Evolutionary conservation across 2,329 filamentous ascomycete species (phyloP), one percentile per base, ranked within the genome.

Genomic region (Seiridium cupressi): DNA sequence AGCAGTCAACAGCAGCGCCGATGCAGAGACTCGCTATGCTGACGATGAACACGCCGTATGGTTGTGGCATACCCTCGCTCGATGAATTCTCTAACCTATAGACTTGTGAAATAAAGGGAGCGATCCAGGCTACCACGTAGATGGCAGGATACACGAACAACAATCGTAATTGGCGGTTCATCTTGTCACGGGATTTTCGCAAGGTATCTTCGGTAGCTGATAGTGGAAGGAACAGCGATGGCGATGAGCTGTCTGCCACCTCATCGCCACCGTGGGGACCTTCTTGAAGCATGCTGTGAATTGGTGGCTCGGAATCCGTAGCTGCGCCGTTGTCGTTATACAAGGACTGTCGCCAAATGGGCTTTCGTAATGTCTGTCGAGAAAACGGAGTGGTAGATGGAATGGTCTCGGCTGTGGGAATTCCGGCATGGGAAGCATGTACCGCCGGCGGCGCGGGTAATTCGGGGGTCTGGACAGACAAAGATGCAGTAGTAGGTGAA

Each of bases 91-190:
- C 78, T 73, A 87, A 90, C 57, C 80, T 81, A 55, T 87, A 73
- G 55, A 86, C 79, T 70, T 93, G 88, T 2, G 80, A 79, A 2
- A 88, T 75, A 66, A 93, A 91, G 0, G 91, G 90, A 6, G 90
- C 75, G 3, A 89, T 74, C 91, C 91, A 94, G 64, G 91, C 84
- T 4, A 85, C 73, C 26, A 90, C 79, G 72, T 94, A 93, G 3
- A 90, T 82, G 18, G 89, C 70, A 0, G 91, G 91, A 70, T 94
- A 94, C 53, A 92, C 85, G 73, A 93, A 92, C 18, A 93, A 79
- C 36, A 89, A 82, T 38, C 88, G 84, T 2, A 93, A 80, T 68
- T 93, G 89, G 8, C 87, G 83, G 49, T 84, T 82, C 61, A 91
- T 87, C 60, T 82, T 84, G 13, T 81, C 76, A 10, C 86, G 81